Conservation (phyloP, 805 yeast genomes). For the Metschnikowia hibisci region DNA sequence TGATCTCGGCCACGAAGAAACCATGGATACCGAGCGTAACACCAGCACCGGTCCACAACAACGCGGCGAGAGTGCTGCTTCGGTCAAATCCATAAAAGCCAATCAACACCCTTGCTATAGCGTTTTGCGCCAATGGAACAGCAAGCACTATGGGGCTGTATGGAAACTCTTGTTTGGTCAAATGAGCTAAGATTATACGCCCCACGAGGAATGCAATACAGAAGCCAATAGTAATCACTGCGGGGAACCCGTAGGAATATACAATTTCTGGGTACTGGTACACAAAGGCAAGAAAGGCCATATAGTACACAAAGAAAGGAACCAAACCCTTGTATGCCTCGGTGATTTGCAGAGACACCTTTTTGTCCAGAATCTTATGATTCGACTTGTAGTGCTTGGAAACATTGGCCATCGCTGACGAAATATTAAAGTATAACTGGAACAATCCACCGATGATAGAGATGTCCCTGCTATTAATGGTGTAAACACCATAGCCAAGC, state of each 20-base stretch:
- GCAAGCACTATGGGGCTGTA: constrained; percentile 63
- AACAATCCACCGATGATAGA: constrained; percentile 51
- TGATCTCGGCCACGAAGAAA: constrained; percentile 70
- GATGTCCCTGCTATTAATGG: constrained; percentile 39
- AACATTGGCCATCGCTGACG: constrained; percentile 63
- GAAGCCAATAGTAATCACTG: constrained; percentile 66
- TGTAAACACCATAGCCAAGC: constrained; percentile 24
- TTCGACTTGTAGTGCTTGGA: constrained; percentile 38
- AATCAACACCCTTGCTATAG: constrained; percentile 32
- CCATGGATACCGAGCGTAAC: constrained; percentile 64
- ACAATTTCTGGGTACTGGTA: constrained; percentile 52
- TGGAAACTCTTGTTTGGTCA: constrained; percentile 79
- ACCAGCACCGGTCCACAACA: constrained; percentile 66
- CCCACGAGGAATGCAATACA: constrained; percentile 86
- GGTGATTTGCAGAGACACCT: constrained; percentile 36
- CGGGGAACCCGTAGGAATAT: constrained; percentile 45
- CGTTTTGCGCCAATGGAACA: constrained; percentile 53
- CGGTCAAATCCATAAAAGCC: constrained; percentile 35
- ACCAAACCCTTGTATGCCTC: constrained; percentile 48
- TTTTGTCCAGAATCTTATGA: constrained; percentile 18
- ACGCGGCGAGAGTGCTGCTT: constrained; percentile 42
- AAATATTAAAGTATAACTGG: constrained; percentile 60
- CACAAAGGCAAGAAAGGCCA: constrained; percentile 44
- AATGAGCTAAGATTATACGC: constrained; percentile 80
- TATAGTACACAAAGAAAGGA: constrained; percentile 63